Conservation (phyloP, 2,329 filamentous ascomycete genomes). For the Pezicula radicicola region DNA sequence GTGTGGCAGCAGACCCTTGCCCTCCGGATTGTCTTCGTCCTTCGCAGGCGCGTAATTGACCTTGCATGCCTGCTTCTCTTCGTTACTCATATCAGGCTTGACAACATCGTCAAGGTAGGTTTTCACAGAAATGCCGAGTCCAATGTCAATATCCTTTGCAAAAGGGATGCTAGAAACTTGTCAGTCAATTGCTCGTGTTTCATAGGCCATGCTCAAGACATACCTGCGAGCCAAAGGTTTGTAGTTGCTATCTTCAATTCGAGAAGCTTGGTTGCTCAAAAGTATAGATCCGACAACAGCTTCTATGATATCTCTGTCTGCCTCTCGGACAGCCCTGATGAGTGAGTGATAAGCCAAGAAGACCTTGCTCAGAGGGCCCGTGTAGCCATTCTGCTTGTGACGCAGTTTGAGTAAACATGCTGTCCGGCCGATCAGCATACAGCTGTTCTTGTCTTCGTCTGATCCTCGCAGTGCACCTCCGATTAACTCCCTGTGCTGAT, state of each 20-base stretch:
- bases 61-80: constrained; percentile 42
- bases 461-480: constrained; percentile 52
- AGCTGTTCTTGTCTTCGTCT: constrained; percentile 73
- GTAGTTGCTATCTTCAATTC: constrained; percentile 54
- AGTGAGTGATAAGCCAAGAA: constrained; percentile 84
- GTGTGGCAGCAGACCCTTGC: constrained; percentile 48
- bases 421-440: constrained; percentile 81
- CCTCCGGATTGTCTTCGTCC: constrained; percentile 19
- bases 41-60: constrained; percentile 40
- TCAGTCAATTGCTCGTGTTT: neutral
- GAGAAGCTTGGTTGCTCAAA: constrained; percentile 73
- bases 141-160: constrained; percentile 67
- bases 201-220: constrained; percentile 24
- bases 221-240: constrained; percentile 70
- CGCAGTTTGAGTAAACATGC: constrained; percentile 79
- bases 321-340: constrained; percentile 73
- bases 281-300: constrained; percentile 78
- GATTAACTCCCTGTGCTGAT: constrained; percentile 51
- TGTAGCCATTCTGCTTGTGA: constrained; percentile 86
- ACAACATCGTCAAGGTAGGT: constrained; percentile 74
- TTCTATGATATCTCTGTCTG: constrained; percentile 80
- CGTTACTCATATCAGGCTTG: constrained; percentile 50
- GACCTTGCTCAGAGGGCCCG: constrained; percentile 87
- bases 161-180: constrained; percentile 57
- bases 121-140: constrained; percentile 75